Conservation (phyloP, 257 asterid genomes). For the Nicotiana sylvestris region DNA sequence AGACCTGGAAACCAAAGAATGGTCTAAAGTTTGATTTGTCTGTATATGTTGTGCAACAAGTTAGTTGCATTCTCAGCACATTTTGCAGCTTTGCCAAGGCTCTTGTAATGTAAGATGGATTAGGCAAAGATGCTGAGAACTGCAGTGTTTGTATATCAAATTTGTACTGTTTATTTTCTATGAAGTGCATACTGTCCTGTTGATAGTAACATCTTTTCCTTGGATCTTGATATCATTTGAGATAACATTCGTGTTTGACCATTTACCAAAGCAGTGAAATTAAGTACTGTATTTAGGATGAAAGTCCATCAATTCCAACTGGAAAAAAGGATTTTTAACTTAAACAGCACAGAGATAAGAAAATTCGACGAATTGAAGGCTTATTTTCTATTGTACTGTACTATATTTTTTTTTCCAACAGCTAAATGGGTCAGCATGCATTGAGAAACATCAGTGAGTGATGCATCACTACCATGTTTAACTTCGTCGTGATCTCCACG, state of each 20-base stretch:
- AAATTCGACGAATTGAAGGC: neutral
- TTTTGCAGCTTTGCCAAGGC: neutral
- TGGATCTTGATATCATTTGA: neutral
- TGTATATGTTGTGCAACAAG: slow-evolving; percentile 1
- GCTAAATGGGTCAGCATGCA: neutral
- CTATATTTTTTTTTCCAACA: neutral
- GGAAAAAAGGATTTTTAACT: neutral
- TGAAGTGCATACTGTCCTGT: neutral
- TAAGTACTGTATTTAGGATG: too few relatives aligned
- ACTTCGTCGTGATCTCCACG: too few relatives aligned
- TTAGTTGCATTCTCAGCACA: neutral
- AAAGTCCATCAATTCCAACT: too few relatives aligned
- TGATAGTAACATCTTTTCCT: neutral
- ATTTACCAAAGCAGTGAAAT: neutral
- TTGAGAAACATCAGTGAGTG: too few relatives aligned
- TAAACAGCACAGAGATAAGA: neutral
- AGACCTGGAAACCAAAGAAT: neutral
- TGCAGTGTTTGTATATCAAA: neutral
- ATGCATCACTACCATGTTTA: too few relatives aligned
- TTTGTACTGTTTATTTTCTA: neutral
- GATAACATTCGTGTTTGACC: neutral
- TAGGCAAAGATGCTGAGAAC: neutral
- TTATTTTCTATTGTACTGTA: neutral
- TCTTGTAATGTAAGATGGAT: neutral
- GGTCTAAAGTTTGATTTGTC: neutral